Base-by-base conservation (phyloP, 495 filamentous ascomycete species). In the Penicillium salamii region DNA sequence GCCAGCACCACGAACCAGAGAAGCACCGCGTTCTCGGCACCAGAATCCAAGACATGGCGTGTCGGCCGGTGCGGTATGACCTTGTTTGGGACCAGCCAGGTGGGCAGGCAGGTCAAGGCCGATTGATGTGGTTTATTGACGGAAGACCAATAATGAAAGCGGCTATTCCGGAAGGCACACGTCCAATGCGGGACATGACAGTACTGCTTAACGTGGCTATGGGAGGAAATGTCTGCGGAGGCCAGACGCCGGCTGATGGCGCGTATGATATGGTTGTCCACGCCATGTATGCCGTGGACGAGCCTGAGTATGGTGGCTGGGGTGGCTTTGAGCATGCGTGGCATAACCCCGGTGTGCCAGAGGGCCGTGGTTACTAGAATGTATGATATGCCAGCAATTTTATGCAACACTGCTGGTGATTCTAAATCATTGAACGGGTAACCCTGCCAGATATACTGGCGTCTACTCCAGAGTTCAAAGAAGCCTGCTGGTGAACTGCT, bases 21-120 rank as follows among this genome's bases (percentile, higher is more conserved):
- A 63, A 63, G 57, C 60, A 63, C 58, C 57, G 57, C 19, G 60
- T 61, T 36, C 57, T 63, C 8, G 60, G 61, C 49, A 61, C 60
- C 31, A 54, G 57, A 20, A 61, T 61, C 38, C 60, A 57, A 19
- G 55, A 58, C 14, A 58, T 63, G 49, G 57, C 60, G 42, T 54
- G 54, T 45, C 33, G 11, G 39, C 57, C 57, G 3, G 60, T 63
- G 45, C 54, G 26, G 34, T 63, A 63, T 34, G 57, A 63, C 53
- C 61, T 63, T 18, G 57, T 63, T 35, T 63, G 60, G 60, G 57
- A 63, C 8, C 57, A 63, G 42, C n/a, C n/a, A n/a, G 60, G 61
- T 32, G 60, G 61, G 51, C 34, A 46, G 36, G 55, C 60, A 23
- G 60, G 60, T 31, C 31, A 34, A 9, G 60, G 60, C 19, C 60